Percentiles rank a stretch among this genome's conserved stretches.
phyloP scores from a whole-genome alignment of 495 filamentous ascomycete species.

The Beverwykella pulmonaria region DNA sequence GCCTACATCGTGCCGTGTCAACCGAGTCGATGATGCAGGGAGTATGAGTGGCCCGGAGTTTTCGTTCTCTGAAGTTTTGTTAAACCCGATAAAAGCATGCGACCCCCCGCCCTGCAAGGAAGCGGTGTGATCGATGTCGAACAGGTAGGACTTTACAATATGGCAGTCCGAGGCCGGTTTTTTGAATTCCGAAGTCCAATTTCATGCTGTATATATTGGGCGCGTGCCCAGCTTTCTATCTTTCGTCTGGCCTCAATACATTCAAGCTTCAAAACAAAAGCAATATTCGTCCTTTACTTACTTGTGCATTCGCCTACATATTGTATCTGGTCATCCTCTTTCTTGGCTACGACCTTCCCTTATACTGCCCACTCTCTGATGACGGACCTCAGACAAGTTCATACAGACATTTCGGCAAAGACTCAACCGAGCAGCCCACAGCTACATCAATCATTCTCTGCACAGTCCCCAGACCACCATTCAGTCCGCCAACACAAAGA shows the following conservation, averaged over 20 bases:
- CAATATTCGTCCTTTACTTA: background rate
- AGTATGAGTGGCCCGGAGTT: background rate
- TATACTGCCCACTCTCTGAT: slow-evolving; percentile 2
- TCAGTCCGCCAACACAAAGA: slow-evolving; percentile 39
- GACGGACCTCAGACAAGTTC: slow-evolving; percentile 1
- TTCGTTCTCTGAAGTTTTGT: slow-evolving; percentile 2
- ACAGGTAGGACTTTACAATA: background rate
- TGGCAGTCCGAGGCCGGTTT: background rate
- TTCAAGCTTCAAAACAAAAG: background rate
- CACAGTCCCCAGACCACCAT: slow-evolving; percentile 37
- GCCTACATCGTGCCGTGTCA: background rate
- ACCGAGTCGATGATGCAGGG: background rate
- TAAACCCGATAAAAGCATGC: slow-evolving; percentile 6
- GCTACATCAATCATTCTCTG: slow-evolving; percentile 32
- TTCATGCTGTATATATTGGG: background rate
- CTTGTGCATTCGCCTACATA: background rate
- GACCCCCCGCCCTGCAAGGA: background rate
- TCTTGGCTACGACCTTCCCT: background rate
- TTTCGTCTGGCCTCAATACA: background rate
- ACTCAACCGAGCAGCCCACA: slow-evolving; percentile 20
- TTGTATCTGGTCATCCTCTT: too few species aligned
- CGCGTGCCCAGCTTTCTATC: background rate
- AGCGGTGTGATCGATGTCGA: background rate
- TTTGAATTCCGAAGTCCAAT: background rate
- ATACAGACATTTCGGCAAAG: slow-evolving; percentile 2